Evolutionary conservation across 2,329 filamentous ascomycete species (phyloP).

Genomic region (Sphaerulina vaccinii): DNA sequence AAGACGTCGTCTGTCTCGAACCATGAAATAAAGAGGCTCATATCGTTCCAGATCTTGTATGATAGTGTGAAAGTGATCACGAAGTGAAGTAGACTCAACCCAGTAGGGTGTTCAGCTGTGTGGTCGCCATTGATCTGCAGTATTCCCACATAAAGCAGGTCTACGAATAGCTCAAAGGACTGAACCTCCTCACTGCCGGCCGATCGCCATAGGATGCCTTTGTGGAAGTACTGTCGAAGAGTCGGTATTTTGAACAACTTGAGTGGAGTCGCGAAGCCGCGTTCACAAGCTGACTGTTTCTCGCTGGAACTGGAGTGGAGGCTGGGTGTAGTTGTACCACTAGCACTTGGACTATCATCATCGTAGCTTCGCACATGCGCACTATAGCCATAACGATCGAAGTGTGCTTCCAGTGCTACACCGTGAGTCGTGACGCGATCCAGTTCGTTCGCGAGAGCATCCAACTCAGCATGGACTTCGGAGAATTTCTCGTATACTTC

Average conservation of each 20-base stretch:
- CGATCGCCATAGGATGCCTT: constrained; percentile 62
- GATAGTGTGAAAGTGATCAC: constrained; percentile 60
- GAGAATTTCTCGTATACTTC: constrained; percentile 58
- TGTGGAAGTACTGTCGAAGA: constrained; percentile 65
- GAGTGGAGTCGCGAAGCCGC: constrained; percentile 41
- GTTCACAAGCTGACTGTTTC: constrained; percentile 16
- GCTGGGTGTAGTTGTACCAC: constrained; percentile 26
- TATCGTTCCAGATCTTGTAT: constrained; percentile 64
- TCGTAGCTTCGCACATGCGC: constrained; percentile 51
- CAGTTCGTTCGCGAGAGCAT: constrained; percentile 54
- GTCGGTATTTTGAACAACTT: constrained; percentile 60
- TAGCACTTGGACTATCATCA: constrained; percentile 24
- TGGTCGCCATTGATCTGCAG: constrained; percentile 63
- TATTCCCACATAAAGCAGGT: constrained; percentile 64
- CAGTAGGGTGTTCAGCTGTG: constrained; percentile 57
- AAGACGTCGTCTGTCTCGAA: constrained; percentile 61
- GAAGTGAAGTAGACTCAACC: constrained; percentile 58
- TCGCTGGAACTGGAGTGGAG: constrained; percentile 13
- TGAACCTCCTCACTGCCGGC: constrained; percentile 60
- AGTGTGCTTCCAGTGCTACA: constrained; percentile 59
- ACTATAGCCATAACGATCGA: constrained; percentile 62
- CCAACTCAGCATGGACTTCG: constrained; percentile 53
- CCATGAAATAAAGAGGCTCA: constrained; percentile 56
- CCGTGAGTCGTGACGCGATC: constrained; percentile 55
- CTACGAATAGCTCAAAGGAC: constrained; percentile 64